These are phyloP conservation scores for Ceratobasidium sp. DNA, from an alignment of 1,284 basidiomycete species.

Conservation along the genomic window DNA sequence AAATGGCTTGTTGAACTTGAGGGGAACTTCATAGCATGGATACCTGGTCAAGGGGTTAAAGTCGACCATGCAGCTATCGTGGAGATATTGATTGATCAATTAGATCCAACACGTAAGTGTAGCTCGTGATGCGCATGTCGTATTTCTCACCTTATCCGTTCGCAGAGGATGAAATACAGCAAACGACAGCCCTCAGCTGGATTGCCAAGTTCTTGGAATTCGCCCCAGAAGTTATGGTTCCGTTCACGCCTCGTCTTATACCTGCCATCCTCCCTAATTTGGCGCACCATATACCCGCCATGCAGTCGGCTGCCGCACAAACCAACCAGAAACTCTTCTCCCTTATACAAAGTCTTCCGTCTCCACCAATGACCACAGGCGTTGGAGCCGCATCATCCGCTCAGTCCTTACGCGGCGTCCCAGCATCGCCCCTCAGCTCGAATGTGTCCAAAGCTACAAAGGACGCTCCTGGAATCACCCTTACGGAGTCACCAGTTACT, in stretches of 20 bases:
- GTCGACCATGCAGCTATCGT: constrained; percentile 94
- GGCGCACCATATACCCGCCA: constrained; percentile 89
- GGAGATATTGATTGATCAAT: constrained; percentile 92
- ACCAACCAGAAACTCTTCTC: constrained; percentile 88
- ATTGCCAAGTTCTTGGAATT: constrained; percentile 91
- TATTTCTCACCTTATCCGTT: neutral
- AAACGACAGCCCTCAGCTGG: constrained; percentile 91
- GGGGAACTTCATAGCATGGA: constrained; percentile 69
- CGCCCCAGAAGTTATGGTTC: constrained; percentile 90
- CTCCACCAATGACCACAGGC: constrained; percentile 64
- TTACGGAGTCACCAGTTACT: constrained; percentile 44
- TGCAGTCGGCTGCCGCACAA: constrained; percentile 85
- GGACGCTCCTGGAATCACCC: neutral
- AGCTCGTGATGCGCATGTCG: neutral
- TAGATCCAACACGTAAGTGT: constrained; percentile 83
- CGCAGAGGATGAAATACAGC: constrained; percentile 88
- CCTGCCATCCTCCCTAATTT: constrained; percentile 94
- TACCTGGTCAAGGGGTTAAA: constrained; percentile 91
- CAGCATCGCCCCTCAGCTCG: constrained; percentile 4
- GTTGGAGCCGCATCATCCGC: constrained; percentile 11
- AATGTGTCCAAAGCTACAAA: neutral
- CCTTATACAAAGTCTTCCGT: constrained; percentile 87
- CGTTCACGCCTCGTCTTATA: constrained; percentile 93
- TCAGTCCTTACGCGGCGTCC: constrained; percentile 18
- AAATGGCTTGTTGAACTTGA: constrained; percentile 49